phyloP scores from a whole-genome alignment of 1,284 basidiomycete species.

The Cryptococcus floricola region DNA sequence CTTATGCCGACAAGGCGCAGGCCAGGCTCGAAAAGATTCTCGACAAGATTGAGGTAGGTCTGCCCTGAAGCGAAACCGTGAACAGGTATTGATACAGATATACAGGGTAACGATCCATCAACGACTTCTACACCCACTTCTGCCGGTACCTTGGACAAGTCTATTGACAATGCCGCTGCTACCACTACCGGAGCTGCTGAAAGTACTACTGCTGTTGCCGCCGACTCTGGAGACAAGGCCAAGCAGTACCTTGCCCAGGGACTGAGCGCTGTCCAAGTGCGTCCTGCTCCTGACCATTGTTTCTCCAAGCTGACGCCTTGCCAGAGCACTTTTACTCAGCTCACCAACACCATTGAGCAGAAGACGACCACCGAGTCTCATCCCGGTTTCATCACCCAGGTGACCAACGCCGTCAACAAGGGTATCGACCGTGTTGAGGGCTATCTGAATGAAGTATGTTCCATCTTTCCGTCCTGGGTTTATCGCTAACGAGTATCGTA shows the following conservation, averaged over 20 bases:
- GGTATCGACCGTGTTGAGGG: conserved; percentile 35
- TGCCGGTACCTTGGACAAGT: conserved; percentile 8
- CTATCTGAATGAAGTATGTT: conserved; percentile 21
- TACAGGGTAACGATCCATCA: conserved; percentile 12
- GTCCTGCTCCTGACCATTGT: conserved; percentile 1
- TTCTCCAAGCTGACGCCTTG: background rate
- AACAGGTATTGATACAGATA: background rate
- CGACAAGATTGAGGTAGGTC: conserved; percentile 38
- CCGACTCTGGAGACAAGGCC: conserved; percentile 30
- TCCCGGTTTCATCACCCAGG: conserved; percentile 44
- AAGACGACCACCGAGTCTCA: conserved; percentile 42
- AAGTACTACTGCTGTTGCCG: background rate
- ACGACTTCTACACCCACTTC: conserved; percentile 12
- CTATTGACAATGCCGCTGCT: conserved; percentile 18
- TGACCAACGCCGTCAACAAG: conserved; percentile 30
- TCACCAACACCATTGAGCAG: conserved; percentile 42
- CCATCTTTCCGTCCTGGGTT: no score
- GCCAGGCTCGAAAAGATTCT: conserved; percentile 39
- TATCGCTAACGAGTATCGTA: background rate
- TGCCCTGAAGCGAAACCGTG: background rate
- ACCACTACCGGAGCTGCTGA: background rate
- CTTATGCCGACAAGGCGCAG: conserved; percentile 40
- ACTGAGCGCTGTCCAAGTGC: conserved; percentile 28
- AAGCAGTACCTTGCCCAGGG: conserved; percentile 33
- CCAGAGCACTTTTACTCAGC: conserved; percentile 35